phyloP scores from a whole-genome alignment of 202 grass and related monocot genomes.

The Alloteropsis angusta region DNA sequence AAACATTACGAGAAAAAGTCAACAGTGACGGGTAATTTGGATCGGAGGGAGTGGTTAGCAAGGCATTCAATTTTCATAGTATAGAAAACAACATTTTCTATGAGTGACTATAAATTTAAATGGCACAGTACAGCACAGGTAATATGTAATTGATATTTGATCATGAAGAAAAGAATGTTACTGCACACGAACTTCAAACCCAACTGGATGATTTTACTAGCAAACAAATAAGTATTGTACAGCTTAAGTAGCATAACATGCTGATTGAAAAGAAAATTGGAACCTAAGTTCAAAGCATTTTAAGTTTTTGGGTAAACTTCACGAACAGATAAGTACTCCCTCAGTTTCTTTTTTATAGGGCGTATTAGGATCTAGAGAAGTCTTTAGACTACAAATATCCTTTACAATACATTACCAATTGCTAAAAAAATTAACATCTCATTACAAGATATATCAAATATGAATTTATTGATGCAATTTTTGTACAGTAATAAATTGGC shows the following conservation, averaged over 20 bases:
- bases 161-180: neutral
- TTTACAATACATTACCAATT: too few species aligned
- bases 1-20: too few species aligned
- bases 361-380: neutral
- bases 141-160: neutral
- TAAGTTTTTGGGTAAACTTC: neutral
- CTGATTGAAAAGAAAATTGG: neutral
- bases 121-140: neutral
- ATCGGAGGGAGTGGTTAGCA: too few species aligned
- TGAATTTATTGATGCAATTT: neutral
- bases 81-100: neutral
- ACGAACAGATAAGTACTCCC: neutral
- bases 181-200: neutral
- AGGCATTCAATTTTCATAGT: neutral
- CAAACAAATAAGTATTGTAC: neutral
- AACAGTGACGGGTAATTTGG: too few species aligned
- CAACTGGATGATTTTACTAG: neutral
- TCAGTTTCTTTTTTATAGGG: neutral
- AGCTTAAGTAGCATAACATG: neutral
- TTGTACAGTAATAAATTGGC: neutral
- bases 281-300: neutral
- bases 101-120: neutral
- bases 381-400: neutral
- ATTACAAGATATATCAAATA: neutral
- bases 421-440: neutral